These are phyloP conservation scores for Myxozyma mucilagina DNA, from an alignment of 805 yeast species.

Conservation along the genomic window DNA sequence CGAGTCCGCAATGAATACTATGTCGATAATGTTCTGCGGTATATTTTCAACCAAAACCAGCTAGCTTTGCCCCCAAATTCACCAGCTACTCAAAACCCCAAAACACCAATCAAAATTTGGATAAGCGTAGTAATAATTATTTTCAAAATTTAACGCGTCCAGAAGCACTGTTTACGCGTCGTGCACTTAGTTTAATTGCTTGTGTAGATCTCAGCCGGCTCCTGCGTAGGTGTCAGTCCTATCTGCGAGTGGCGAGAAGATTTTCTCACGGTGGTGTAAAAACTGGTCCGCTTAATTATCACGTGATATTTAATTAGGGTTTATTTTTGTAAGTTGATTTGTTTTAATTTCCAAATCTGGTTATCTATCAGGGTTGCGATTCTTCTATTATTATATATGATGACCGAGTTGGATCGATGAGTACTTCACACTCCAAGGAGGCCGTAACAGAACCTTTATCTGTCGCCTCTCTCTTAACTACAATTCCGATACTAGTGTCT, in stretches of 20 bases:
- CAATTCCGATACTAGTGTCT: constrained; percentile 1
- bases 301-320: not conserved
- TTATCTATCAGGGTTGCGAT: too few species aligned
- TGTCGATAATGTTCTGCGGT: too few species aligned
- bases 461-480: constrained; percentile 5
- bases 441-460: not conserved
- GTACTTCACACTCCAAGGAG: too few species aligned
- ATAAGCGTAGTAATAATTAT: too few species aligned
- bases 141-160: not conserved
- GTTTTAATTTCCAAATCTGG: too few species aligned
- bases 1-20: too few species aligned
- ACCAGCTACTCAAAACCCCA: too few species aligned
- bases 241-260: constrained; percentile 1
- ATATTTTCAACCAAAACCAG: too few species aligned
- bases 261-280: constrained; percentile 13
- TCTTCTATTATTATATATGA: not conserved
- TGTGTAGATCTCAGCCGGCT: constrained; percentile 15
- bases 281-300: not conserved
- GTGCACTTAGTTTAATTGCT: not conserved
- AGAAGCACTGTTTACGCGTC: constrained; percentile 3
- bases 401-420: not conserved
- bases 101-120: not conserved
- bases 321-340: not conserved
- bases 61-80: too few species aligned
- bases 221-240: constrained; percentile 12